Evolutionary conservation across 2,329 filamentous ascomycete species (phyloP).

Genomic region (Neonectria ditissima): DNA sequence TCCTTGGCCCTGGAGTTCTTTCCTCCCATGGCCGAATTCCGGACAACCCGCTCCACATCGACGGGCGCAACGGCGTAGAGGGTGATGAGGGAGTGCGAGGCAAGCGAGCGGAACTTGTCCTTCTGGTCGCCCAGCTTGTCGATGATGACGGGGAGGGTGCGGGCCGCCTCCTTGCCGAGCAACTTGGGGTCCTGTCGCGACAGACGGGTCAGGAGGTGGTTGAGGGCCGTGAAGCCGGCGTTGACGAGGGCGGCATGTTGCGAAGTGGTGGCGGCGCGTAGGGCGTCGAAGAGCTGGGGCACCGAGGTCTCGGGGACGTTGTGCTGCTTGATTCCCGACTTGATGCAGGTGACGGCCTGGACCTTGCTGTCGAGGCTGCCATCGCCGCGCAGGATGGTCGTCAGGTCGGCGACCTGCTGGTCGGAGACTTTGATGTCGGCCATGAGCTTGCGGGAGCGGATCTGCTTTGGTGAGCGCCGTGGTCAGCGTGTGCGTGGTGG

Average conservation of each 20-base stretch:
- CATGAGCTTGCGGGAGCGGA: conserved; percentile 52
- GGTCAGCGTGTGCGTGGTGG: conserved; percentile 26
- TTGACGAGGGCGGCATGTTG: conserved; percentile 83
- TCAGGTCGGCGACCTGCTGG: conserved; percentile 67
- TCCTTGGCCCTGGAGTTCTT: conserved; percentile 90
- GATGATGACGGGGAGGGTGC: conserved; percentile 79
- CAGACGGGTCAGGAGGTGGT: conserved; percentile 87
- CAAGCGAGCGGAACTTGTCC: conserved; percentile 83
- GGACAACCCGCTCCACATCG: conserved; percentile 84
- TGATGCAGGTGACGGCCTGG: conserved; percentile 77
- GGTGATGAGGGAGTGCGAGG: conserved; percentile 80
- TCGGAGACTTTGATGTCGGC: conserved; percentile 68
- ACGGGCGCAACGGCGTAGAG: conserved; percentile 76
- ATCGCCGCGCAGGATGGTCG: conserved; percentile 68
- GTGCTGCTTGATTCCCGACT: conserved; percentile 92
- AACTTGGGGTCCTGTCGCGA: conserved; percentile 85
- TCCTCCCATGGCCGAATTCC: conserved; percentile 81
- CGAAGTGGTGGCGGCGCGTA: conserved; percentile 79
- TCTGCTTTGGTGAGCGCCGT: conserved; percentile 26
- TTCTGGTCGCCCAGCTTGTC: conserved; percentile 91
- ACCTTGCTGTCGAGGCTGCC: conserved; percentile 77
- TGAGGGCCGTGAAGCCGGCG: conserved; percentile 87
- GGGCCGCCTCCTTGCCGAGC: conserved; percentile 75
- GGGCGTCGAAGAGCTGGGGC: conserved; percentile 81
- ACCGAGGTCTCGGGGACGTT: conserved; percentile 84